phyloP scores from a whole-genome alignment of 768 basidiomycete species.

The Tricholoma furcatifolium region DNA sequence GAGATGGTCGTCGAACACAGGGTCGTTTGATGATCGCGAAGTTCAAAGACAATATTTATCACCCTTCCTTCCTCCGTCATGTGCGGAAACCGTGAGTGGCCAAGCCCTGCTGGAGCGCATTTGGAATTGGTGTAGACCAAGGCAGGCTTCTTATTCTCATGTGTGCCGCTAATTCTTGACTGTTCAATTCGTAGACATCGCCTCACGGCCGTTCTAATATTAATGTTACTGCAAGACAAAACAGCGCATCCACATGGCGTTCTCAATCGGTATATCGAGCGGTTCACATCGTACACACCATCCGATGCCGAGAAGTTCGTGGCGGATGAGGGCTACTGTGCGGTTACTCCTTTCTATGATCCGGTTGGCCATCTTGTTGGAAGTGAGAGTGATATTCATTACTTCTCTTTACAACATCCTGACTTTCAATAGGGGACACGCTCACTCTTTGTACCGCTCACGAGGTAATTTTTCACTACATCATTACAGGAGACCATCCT shows the following conservation, averaged over 20 bases:
- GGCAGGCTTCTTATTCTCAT: no score
- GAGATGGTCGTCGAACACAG: not conserved
- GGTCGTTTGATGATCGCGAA: not conserved
- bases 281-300: no score
- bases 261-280: no score
- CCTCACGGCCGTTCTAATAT: no score
- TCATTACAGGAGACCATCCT: not conserved
- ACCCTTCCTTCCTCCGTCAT: not conserved
- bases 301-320: no score
- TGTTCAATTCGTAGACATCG: no score
- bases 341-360: not conserved
- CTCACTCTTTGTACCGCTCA: not conserved
- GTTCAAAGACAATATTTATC: not conserved
- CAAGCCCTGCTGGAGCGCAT: not conserved
- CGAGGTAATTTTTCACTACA: not conserved
- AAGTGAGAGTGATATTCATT: not conserved
- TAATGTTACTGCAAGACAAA: no score
- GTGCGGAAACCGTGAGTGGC: no score
- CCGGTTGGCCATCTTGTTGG: not conserved
- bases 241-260: no score
- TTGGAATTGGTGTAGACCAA: slow-evolving; percentile 1
- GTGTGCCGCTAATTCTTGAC: no score
- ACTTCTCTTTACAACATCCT: not conserved
- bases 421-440: not conserved
- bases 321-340: no score